Evolutionary conservation across 768 basidiomycete genomes (phyloP), one percentile per base, ranked within the genome.

Genomic region (Phanerochaete carnosa): DNA sequence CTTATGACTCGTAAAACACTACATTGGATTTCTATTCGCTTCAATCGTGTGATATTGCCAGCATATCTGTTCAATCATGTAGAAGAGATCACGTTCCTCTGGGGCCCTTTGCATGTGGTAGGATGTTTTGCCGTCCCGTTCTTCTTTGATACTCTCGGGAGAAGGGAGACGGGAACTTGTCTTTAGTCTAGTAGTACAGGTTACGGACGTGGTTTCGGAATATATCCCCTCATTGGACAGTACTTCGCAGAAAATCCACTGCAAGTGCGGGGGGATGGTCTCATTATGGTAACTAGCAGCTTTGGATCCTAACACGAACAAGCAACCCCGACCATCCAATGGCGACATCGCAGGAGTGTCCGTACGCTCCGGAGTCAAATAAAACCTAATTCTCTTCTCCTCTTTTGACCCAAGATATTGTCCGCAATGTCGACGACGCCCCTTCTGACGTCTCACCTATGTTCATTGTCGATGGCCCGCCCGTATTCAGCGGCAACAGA

Each of bases 401-500:
- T 23, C 33, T n/a, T 8, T 46, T 6, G 22, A 25, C 23, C 9
- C 5, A 15, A 11, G 23, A 49, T 30, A 8, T n/a, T 7, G 7
- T 33, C n/a, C 52, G 15, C 52, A 8, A 55, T 55, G 55, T 55
- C 55, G 15, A 26, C 22, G 6, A 9, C 16, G 16, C 32, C 57
- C 11, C n/a, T n/a, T n/a, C 65, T 69, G 37, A 69, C 68, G 2
- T 56, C 66, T 22, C 77, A 80, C 60, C 75, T 84, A n/a, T 49
- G 68, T 23, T 72, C 74, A 22, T 66, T 78, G 4, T 49, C 67
- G 5, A 80, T 75, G 9, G 62, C 68, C 8, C 70, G 72, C 0
- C 65, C 77, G 0, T 87, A 85, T 68, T 23, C 65, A 15, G 73
- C 73, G 0, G 87, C 88, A 0, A 83, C 79, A 0, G 64, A 75